Evolutionary conservation across 192 early-diverging fungal genomes (phyloP).

Genomic region (Entomortierella beljakovae): DNA sequence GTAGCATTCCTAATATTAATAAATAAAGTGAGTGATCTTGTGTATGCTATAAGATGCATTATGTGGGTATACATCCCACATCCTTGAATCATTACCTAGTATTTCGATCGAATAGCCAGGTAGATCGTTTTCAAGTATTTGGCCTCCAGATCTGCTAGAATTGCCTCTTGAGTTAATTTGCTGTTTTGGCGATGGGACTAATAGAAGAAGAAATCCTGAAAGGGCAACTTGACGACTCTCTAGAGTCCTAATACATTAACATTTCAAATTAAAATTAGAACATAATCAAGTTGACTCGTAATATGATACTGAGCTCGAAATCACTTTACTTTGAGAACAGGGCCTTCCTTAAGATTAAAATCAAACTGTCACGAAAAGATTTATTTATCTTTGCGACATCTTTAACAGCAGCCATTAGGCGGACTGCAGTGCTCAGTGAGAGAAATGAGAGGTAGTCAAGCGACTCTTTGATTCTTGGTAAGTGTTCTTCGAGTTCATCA

Average conservation of each 20-base stretch:
- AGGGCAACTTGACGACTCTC: conserved; percentile 74
- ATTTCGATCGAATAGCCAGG: conserved; percentile 58
- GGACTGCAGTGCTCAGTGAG: conserved; percentile 60
- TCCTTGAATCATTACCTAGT: conserved; percentile 35
- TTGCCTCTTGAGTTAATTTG: conserved; percentile 17
- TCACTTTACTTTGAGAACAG: conserved; percentile 70
- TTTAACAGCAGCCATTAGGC: conserved; percentile 65
- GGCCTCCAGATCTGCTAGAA: conserved; percentile 10
- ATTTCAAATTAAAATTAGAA: not conserved
- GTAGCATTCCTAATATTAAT: conserved; percentile 66
- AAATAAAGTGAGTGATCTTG: conserved; percentile 2
- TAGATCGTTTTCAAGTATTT: conserved; percentile 8
- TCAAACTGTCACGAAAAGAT: conserved; percentile 69
- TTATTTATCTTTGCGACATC: conserved; percentile 64
- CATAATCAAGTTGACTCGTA: not conserved
- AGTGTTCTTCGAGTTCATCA: conserved; percentile 48
- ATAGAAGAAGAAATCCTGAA: conserved; percentile 67
- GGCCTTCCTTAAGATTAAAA: conserved; percentile 77
- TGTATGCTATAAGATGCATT: not conserved
- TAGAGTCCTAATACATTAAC: conserved; percentile 15
- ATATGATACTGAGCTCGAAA: not conserved
- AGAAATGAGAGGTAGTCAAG: conserved; percentile 75
- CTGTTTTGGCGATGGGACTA: conserved; percentile 44
- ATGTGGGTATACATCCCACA: not conserved
- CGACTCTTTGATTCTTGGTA: conserved; percentile 68